Evolutionary conservation across 2,329 filamentous ascomycete genomes (phyloP).

Genomic region (Zarea fungicola): DNA sequence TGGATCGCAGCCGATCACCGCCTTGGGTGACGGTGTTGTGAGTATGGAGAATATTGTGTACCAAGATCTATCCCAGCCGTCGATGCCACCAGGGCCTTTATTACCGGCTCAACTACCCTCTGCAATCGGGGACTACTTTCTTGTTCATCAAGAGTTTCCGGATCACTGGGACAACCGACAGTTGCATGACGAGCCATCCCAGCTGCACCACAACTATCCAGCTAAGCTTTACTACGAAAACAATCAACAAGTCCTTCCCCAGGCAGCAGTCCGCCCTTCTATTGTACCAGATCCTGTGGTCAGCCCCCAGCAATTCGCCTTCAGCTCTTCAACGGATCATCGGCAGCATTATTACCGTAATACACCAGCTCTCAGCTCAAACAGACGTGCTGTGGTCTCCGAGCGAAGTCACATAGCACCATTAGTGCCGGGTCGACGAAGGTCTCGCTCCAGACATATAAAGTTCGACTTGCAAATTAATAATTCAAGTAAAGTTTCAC

Average conservation of each 20-base stretch:
- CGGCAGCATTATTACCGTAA: neutral
- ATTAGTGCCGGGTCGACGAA: no score
- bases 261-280: neutral
- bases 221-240: neutral
- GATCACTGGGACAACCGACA: neutral
- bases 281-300: constrained; percentile 2
- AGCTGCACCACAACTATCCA: neutral
- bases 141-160: neutral
- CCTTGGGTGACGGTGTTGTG: constrained; percentile 31
- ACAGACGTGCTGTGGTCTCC: no score
- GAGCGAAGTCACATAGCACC: no score
- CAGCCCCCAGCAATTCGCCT: neutral
- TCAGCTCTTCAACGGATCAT: neutral
- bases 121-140: neutral
- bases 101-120: constrained; percentile 15
- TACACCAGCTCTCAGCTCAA: neutral
- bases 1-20: constrained; percentile 23
- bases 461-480: neutral
- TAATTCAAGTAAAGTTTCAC: constrained; percentile 3
- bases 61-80: constrained; percentile 19
- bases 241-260: neutral
- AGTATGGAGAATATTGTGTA: constrained; percentile 29
- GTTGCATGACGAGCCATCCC: constrained; percentile 3
- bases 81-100: constrained; percentile 21
- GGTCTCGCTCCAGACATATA: neutral